These are phyloP conservation scores for Exophiala oligosperma DNA, from an alignment of 2,329 filamentous ascomycete genomes.

Conservation along the genomic window DNA sequence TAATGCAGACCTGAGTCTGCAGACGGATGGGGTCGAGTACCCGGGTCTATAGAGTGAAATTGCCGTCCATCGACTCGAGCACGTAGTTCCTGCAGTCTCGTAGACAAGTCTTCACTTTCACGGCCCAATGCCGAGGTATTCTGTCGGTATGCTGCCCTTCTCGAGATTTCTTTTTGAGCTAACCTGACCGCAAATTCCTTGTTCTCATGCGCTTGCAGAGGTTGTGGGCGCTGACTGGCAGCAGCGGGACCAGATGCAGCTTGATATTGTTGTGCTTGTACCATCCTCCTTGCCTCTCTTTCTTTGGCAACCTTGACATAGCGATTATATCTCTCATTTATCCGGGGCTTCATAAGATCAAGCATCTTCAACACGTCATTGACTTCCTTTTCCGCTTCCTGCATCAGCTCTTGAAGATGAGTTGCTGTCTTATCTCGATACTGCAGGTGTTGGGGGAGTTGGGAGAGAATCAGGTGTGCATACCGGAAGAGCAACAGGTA, in stretches of 20 bases:
- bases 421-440: conserved; percentile 63
- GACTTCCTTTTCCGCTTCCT: conserved; percentile 62
- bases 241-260: neutral
- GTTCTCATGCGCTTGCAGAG: conserved; percentile 70
- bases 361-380: conserved; percentile 67
- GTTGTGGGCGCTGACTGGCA: conserved; percentile 37
- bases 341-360: conserved; percentile 75
- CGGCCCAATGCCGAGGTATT: conserved; percentile 53
- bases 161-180: conserved; percentile 69
- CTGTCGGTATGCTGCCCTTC: conserved; percentile 63
- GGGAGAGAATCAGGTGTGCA: conserved; percentile 76
- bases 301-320: conserved; percentile 59
- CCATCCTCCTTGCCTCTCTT: conserved; percentile 40
- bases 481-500: conserved; percentile 92
- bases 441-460: conserved; percentile 74
- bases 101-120: conserved; percentile 55
- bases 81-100: conserved; percentile 37
- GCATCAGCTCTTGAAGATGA: conserved; percentile 43
- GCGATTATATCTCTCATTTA: conserved; percentile 68
- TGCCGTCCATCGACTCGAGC: conserved; percentile 24
- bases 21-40: conserved; percentile 27
- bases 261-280: conserved; percentile 8
- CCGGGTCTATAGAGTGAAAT: neutral
- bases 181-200: conserved; percentile 74
- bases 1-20: conserved; percentile 33